Base-by-base conservation (phyloP, 345 rosid genomes). In the Bruguiera parviflora region DNA sequence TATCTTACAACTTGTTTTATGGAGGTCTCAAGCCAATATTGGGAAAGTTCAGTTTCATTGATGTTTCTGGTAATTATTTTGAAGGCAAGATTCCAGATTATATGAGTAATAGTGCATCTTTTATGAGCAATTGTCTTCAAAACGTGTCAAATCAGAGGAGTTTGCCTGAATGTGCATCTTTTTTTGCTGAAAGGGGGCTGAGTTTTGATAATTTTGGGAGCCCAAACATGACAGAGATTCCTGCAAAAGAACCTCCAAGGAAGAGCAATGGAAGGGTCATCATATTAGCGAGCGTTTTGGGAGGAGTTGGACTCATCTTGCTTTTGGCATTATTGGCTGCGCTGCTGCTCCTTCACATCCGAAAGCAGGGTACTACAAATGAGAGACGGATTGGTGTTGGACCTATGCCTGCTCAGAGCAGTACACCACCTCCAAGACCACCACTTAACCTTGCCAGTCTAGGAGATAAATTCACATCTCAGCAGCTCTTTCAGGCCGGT, bases 11-110 rank as follows among this genome's bases (percentile, higher is more conserved):
- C 78, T 68, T 75, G 78, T 86, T 96, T 68, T 92, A 83, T 58
- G 98, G 98, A 49, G 75, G 64, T 77, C 91, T 92, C 56, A 82
- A 79, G 39, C 76, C 70, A n/a, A 46, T 79, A 28, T 83, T 90
- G 13, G 58, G 72, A 70, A 85, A 84, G 77, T 96, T 89, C 73
- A 55, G 66, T 20, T 67, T 33, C 6, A 55, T 75, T 53, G 81
- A 90, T 73, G 80, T 96, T 73, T 88, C 96, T 4, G 86, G 85
- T 65, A 96, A 96, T 63, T 96, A 87, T 75, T 90, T 96, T 49
- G 77, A 92, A 70, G 99, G 99, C 61, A 75, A 51, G 75, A 85
- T 92, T 85, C 98, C 94, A 1, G 85, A 83, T 32, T 89, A 79
- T 76, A 78, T 78, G 65, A 60, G 7, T 52, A 27, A 29, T 11